Base-by-base conservation (phyloP, 176 grass and related monocot species). In the Hyparrhenia diplandra region DNA sequence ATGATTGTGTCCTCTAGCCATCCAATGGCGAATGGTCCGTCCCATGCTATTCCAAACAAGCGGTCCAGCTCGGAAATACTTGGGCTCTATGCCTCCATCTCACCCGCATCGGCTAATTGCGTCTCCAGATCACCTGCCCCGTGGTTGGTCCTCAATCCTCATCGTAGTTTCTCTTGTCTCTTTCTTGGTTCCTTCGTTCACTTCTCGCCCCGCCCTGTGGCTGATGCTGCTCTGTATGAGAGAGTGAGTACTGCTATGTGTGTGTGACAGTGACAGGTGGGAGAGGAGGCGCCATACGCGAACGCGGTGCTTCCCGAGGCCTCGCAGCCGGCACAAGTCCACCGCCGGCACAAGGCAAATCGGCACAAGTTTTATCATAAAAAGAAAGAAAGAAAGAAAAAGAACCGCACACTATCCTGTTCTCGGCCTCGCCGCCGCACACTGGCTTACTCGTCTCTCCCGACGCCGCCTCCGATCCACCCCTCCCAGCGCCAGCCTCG, bases 331-430 rank as follows among this genome's bases (percentile, higher is more conserved):
- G 64, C 30, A 47, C 28, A 11, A 52, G 69, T 83, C 70, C 24
- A 49, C 64, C 64, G 18, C 69, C 41, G 69, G 72, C 72, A 76
- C 42, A n/a, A n/a, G n/a, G n/a, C n/a, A n/a, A n/a, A n/a, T n/a
- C n/a, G n/a, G n/a, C n/a, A n/a, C n/a, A n/a, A n/a, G n/a, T n/a
- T n/a, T n/a, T n/a, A n/a, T n/a, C n/a, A n/a, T n/a, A n/a, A n/a
- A n/a, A n/a, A n/a, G n/a, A n/a, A n/a, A n/a, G n/a, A n/a, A n/a
- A n/a, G n/a, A n/a, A n/a, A n/a, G n/a, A n/a, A n/a, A n/a, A n/a
- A n/a, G n/a, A n/a, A n/a, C n/a, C n/a, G n/a, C n/a, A n/a, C n/a
- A n/a, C n/a, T n/a, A n/a, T n/a, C n/a, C n/a, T n/a, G n/a, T n/a
- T n/a, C n/a, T n/a, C n/a, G n/a, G n/a, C n/a, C n/a, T n/a, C n/a